Conservation (phyloP, 352 stramenopile species). For the Aphanomyces invadans region DNA sequence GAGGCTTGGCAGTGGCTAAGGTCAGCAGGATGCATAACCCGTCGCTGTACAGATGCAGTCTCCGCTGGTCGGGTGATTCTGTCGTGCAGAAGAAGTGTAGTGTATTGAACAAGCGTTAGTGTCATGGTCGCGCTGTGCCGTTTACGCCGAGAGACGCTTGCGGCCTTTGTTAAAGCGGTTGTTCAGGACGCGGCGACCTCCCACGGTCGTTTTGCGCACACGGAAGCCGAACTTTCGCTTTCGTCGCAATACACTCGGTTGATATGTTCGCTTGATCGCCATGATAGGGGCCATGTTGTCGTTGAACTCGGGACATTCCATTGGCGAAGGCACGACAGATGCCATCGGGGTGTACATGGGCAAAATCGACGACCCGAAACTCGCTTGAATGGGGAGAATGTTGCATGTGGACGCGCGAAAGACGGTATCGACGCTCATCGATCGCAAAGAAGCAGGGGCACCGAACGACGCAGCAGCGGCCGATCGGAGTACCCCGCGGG, state of each 20-base stretch:
- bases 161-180: conserved; percentile 73
- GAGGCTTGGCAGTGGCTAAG: no score
- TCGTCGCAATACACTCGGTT: conserved; percentile 75
- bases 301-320: conserved; percentile 22
- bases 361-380: conserved; percentile 18
- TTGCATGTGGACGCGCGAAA: background rate
- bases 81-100: no score
- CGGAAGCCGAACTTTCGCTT: conserved; percentile 85
- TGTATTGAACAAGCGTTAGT: background rate
- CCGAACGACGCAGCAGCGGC: background rate
- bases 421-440: conserved; percentile 6
- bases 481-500: conserved; percentile 10
- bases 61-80: no score
- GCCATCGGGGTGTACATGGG: background rate
- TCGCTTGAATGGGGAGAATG: conserved; percentile 18
- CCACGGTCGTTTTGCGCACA: conserved; percentile 60
- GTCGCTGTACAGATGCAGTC: no score
- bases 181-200: conserved; percentile 69
- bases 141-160: conserved; percentile 79
- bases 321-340: background rate
- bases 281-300: conserved; percentile 35
- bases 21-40: no score
- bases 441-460: background rate
- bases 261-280: conserved; percentile 80
- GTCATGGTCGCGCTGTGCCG: background rate